Evolutionary conservation across 169 alveolate genomes (phyloP), one percentile per base, ranked within the genome.

Genomic region (Sarcocystis neurona): DNA sequence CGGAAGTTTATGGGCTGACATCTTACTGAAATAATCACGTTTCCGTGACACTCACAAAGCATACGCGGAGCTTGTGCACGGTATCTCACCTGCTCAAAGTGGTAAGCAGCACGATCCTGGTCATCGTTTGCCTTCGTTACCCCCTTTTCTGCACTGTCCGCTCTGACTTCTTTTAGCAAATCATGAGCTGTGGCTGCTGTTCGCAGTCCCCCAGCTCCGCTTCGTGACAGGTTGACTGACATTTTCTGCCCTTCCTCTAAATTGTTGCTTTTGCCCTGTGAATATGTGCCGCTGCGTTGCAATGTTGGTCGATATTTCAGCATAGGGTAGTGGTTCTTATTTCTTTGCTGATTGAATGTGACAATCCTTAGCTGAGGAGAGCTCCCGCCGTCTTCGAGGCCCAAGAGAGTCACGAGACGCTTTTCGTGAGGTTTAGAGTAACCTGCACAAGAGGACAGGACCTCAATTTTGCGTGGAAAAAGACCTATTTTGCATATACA

Each of bases 291-390:
- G 75, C 32, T 12, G 70, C 70, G 18, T 4, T 58, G 18, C 70
- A 32, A n/a, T 20, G 75, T 30, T 43, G 82, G 82, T 5, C 53
- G 50, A 39, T 39, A 79, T 53, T 79, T 79, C 46, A 48, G 34
- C 34, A 79, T 79, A 30, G 88, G 88, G 63, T 82, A 41, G 78
- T 82, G 60, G 23, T 82, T 56, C 41, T 79, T 79, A 46, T 82
- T 56, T 2, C 88, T 79, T 44, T 66, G 37, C 8, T 78, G 88
- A 44, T 82, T 82, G 46, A 82, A 60, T 1, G 88, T 82, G 88
- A 58, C 79, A 50, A 82, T 82, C 12, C 88, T 78, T 34, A 82
- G 43, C 39, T 50, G 72, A 30, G 88, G 79, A 41, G 63, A 2
- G 27, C 23, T 2, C 41, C 12, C 41, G 0, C 34, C 72, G 41